Conservation (phyloP, 2,329 filamentous ascomycete genomes). For the Fusarium hostae region DNA sequence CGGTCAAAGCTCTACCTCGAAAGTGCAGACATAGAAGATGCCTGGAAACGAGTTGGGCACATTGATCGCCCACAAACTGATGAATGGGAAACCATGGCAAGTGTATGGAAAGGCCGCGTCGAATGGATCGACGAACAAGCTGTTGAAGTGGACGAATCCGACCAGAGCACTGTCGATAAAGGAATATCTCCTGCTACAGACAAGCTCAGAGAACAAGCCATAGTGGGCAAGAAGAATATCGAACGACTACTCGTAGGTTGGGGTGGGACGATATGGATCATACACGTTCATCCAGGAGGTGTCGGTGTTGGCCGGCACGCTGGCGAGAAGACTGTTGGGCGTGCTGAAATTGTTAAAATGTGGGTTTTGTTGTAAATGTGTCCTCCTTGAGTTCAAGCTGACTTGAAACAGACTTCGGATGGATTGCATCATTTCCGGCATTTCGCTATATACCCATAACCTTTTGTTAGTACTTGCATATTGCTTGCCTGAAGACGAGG, state of each 20-base stretch:
- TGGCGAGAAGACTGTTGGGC: constrained; percentile 78
- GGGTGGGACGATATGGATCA: constrained; percentile 96
- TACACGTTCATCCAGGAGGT: constrained; percentile 86
- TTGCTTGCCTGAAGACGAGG: constrained; percentile 77
- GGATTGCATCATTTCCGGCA: constrained; percentile 97
- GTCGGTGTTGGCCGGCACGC: constrained; percentile 71
- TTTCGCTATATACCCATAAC: constrained; percentile 94
- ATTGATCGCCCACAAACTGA: constrained; percentile 87
- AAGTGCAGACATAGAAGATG: constrained; percentile 78
- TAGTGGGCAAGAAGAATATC: constrained; percentile 59
- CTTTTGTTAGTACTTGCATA: constrained; percentile 93
- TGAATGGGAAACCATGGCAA: constrained; percentile 95
- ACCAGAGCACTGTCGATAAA: constrained; percentile 53
- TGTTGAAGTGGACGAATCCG: constrained; percentile 76
- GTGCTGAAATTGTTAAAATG: constrained; percentile 92
- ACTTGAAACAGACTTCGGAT: constrained; percentile 77
- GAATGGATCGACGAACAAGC: constrained; percentile 92
- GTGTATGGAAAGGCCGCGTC: constrained; percentile 90
- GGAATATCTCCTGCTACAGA: constrained; percentile 57
- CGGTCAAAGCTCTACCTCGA: constrained; percentile 86
- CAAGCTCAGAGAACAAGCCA: constrained; percentile 61
- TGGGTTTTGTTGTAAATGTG: constrained; percentile 67
- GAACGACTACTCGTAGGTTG: constrained; percentile 93
- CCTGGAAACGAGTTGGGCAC: constrained; percentile 95
- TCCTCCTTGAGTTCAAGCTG: constrained; percentile 61